A percentile compares a stretch with the other conserved stretches of the same genome.
Conservation (phyloP, 441 rosid species). For the Erysimum cheiri region DNA sequence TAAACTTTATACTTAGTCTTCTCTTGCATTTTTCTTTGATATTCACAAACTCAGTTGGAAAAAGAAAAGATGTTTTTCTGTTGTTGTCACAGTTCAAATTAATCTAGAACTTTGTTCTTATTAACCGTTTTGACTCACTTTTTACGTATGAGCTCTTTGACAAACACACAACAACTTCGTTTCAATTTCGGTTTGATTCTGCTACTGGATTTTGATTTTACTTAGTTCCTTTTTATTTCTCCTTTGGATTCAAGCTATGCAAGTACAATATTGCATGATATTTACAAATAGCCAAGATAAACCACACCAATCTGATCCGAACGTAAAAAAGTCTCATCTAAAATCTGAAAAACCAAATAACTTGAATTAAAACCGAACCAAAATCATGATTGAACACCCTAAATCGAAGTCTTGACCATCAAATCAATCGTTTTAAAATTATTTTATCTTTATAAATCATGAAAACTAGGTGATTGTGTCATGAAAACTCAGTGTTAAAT, state of each 20-base stretch:
- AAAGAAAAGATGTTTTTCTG: neutral
- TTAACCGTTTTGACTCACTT: neutral
- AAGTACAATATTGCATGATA: neutral
- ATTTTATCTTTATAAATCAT: neutral
- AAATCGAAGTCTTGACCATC: neutral
- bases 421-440: neutral
- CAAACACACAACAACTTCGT: neutral
- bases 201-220: neutral
- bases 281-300: neutral
- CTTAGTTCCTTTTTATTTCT: neutral
- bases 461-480: neutral
- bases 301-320: neutral
- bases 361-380: neutral
- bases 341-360: neutral
- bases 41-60: slow-evolving; percentile 23
- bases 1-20: slow-evolving; percentile 14
- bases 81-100: slow-evolving; percentile 1
- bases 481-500: neutral
- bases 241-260: neutral
- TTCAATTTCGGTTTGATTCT: neutral
- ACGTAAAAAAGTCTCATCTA: too few species aligned
- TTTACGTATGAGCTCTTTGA: neutral
- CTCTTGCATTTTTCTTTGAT: slow-evolving; percentile 1
- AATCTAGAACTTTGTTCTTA: neutral
- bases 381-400: neutral